These are phyloP conservation scores for Angophora floribunda DNA, from an alignment of 345 rosid genomes.

Conservation along the genomic window DNA sequence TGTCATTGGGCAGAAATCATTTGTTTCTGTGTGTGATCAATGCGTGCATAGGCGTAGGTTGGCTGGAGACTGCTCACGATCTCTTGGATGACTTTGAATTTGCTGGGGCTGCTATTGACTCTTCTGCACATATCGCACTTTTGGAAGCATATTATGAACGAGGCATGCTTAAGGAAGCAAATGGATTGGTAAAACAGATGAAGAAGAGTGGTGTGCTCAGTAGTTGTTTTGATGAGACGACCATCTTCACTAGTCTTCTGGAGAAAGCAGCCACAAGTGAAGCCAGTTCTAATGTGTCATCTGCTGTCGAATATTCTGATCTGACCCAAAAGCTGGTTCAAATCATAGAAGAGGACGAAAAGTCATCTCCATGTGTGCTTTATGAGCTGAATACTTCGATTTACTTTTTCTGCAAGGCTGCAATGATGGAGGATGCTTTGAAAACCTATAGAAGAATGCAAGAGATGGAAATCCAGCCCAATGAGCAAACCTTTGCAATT, in stretches of 20 bases:
- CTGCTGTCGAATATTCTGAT: conserved; percentile 16
- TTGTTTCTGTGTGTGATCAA: conserved; percentile 44
- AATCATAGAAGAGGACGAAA: conserved; percentile 26
- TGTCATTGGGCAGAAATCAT: conserved; percentile 1
- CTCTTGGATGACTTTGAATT: conserved; percentile 69
- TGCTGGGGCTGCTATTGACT: conserved; percentile 28
- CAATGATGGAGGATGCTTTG: conserved; percentile 71
- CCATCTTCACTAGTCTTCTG: conserved; percentile 4
- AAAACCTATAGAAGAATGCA: conserved; percentile 47
- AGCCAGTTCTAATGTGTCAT: background rate
- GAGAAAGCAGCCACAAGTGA: conserved; percentile 13
- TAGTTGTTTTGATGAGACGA: conserved; percentile 19
- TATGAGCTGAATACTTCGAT: conserved; percentile 65
- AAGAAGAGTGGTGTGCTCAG: conserved; percentile 31
- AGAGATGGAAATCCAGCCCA: conserved; percentile 36
- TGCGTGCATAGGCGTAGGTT: conserved; percentile 53
- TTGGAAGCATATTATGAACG: conserved; percentile 40
- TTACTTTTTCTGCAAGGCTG: conserved; percentile 75
- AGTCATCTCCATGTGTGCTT: conserved; percentile 14
- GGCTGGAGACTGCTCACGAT: conserved; percentile 85
- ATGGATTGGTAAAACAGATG: conserved; percentile 46
- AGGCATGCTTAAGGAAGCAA: conserved; percentile 53
- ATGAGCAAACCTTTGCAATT: conserved; percentile 47
- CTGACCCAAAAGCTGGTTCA: conserved; percentile 25
- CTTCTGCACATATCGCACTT: conserved; percentile 26